phyloP scores from a whole-genome alignment of 1,284 basidiomycete genomes.

The Leccinum griseonigrum region DNA sequence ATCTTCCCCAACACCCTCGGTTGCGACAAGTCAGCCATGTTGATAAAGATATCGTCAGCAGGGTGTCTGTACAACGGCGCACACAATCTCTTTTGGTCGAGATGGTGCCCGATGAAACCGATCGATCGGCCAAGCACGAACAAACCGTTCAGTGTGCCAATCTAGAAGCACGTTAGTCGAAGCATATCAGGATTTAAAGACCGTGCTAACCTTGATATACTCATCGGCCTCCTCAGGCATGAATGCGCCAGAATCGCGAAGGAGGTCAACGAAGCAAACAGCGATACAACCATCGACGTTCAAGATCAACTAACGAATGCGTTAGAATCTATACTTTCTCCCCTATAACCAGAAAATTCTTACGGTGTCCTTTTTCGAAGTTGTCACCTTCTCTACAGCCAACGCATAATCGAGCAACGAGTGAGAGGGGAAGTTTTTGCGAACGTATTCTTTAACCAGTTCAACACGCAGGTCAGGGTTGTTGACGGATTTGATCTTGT shows the following conservation, averaged over 20 bases:
- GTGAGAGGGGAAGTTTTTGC: slow-evolving; percentile 94
- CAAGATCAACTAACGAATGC: slow-evolving; percentile 63
- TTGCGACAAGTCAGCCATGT: slow-evolving; percentile 79
- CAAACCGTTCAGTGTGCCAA: slow-evolving; percentile 91
- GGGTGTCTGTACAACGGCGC: slow-evolving; percentile 92
- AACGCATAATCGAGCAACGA: slow-evolving; percentile 96
- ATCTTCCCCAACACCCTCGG: slow-evolving; percentile 74
- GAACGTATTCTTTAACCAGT: slow-evolving; percentile 97
- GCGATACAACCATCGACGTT: slow-evolving; percentile 99
- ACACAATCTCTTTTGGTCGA: slow-evolving; percentile 93
- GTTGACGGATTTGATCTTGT: slow-evolving; percentile 99
- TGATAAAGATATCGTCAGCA: slow-evolving; percentile 84
- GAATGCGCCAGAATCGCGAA: slow-evolving; percentile 93
- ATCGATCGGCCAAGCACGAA: slow-evolving; percentile 98
- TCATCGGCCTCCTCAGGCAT: slow-evolving; percentile 95
- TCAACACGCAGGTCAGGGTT: slow-evolving; percentile 97
- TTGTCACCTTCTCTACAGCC: slow-evolving; percentile 97
- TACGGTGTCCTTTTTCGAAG: slow-evolving; percentile 95
- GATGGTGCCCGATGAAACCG: slow-evolving; percentile 94
- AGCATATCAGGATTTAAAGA: background rate
- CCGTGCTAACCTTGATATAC: slow-evolving; percentile 74
- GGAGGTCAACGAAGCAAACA: slow-evolving; percentile 95
- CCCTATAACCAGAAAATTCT: slow-evolving; percentile 27
- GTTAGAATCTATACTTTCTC: slow-evolving; percentile 6
- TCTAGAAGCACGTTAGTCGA: slow-evolving; percentile 38